Evolutionary conservation across 2,329 filamentous ascomycete species (phyloP).

Genomic region (Colletotrichum theobromicola): DNA sequence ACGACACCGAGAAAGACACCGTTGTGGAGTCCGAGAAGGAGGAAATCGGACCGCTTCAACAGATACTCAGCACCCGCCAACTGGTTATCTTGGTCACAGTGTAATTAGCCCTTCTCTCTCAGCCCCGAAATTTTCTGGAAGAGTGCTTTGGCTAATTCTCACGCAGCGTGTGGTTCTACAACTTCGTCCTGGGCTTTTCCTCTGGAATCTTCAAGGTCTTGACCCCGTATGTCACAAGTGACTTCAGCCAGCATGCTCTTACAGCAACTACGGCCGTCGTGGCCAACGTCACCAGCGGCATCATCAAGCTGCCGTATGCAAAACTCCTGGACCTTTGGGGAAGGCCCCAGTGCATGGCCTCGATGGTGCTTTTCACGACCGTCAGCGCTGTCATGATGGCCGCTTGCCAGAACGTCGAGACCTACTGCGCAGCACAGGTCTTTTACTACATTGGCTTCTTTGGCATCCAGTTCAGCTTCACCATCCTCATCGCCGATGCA

Average conservation of each 20-base stretch:
- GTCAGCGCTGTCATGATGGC: conserved; percentile 60
- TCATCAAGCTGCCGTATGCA: conserved; percentile 25
- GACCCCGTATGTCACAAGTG: background rate
- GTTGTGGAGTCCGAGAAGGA: background rate
- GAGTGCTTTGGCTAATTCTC: background rate
- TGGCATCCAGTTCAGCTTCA: background rate
- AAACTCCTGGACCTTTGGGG: conserved; percentile 43
- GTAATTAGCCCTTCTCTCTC: background rate
- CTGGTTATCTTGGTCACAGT: background rate
- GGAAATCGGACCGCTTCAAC: background rate
- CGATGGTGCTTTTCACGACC: conserved; percentile 37
- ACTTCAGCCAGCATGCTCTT: background rate
- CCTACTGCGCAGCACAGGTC: conserved; percentile 31
- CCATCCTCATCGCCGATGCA: background rate
- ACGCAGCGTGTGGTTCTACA: background rate
- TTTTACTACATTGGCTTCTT: background rate
- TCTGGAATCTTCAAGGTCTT: background rate
- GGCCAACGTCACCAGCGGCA: background rate
- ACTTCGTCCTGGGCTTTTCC: background rate
- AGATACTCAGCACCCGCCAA: background rate
- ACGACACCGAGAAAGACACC: background rate
- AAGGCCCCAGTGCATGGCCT: conserved; percentile 36
- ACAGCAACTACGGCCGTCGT: background rate
- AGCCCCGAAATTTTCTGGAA: rapidly evolving
- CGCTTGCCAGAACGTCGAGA: conserved; percentile 51